Percentiles rank a stretch among this genome's conserved stretches.
Conservation (phyloP, 805 yeast species). For the Suhomyces canberraensis region DNA sequence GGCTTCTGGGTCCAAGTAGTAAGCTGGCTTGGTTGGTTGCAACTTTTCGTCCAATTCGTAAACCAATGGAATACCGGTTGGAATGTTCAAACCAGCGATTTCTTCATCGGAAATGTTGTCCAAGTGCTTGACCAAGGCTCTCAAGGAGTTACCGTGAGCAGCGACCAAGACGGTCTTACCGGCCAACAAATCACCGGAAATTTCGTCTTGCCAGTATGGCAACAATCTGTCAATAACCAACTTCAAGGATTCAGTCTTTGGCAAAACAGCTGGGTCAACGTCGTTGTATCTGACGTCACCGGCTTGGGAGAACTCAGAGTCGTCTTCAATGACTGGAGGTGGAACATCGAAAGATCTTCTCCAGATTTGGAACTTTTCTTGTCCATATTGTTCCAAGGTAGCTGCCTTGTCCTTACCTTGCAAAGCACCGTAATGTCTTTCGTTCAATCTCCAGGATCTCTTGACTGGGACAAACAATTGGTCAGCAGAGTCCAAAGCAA, state of each 20-base stretch:
- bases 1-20: conserved; percentile 98
- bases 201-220: conserved; percentile 95
- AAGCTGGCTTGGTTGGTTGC: conserved; percentile 88
- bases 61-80: conserved; percentile 97
- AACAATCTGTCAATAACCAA: conserved; percentile 93
- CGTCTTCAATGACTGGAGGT: conserved; percentile 82
- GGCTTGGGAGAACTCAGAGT: conserved; percentile 77
- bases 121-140: conserved; percentile 94
- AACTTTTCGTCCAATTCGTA: conserved; percentile 87
- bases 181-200: conserved; percentile 74
- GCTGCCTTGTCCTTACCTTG: conserved; percentile 98
- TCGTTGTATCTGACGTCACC: conserved; percentile 82
- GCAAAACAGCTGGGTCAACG: conserved; percentile 81
- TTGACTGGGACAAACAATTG: conserved; percentile 86
- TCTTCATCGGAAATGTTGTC: conserved; percentile 89
- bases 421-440: conserved; percentile 98
- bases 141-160: conserved; percentile 98
- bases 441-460: conserved; percentile 97
- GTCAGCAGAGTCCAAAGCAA: conserved; percentile 86
- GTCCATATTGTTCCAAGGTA: conserved; percentile 82
- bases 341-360: conserved; percentile 97
- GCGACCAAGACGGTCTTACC: conserved; percentile 92
- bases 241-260: conserved; percentile 91
- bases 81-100: conserved; percentile 92
- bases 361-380: conserved; percentile 92